Conservation (phyloP, 768 basidiomycete genomes). For the Tephrocybe sp. region DNA sequence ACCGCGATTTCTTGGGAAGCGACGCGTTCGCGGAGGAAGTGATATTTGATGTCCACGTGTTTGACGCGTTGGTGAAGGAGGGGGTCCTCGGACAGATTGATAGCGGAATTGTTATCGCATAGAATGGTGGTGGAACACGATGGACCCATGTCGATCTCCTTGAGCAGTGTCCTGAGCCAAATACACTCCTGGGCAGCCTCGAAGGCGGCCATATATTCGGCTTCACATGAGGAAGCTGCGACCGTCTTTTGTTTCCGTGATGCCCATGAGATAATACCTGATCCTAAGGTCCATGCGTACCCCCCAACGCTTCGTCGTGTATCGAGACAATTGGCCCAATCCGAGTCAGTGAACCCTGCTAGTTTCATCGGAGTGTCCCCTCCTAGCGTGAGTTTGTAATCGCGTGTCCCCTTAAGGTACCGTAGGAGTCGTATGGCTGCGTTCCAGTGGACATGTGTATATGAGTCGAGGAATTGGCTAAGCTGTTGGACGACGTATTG, state of each 20-base stretch:
- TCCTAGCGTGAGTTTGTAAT: neutral
- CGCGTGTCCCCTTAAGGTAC: constrained; percentile 1
- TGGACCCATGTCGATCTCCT: constrained; percentile 9
- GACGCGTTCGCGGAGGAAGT: constrained; percentile 33
- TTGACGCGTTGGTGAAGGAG: constrained; percentile 30
- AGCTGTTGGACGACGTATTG: constrained; percentile 2
- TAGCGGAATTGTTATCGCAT: constrained; percentile 35
- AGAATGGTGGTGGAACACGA: constrained; percentile 9
- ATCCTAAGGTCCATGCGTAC: constrained; percentile 21
- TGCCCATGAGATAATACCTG: constrained; percentile 18
- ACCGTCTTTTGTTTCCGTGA: constrained; percentile 11
- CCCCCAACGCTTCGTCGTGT: constrained; percentile 21
- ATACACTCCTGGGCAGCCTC: constrained; percentile 19
- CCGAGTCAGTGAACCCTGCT: constrained; percentile 22
- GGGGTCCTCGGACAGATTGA: constrained; percentile 30
- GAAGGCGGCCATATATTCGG: constrained; percentile 37
- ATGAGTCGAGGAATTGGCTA: neutral
- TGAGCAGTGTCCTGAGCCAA: constrained; percentile 17
- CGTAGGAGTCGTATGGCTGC: neutral
- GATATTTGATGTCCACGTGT: constrained; percentile 38
- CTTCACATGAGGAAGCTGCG: constrained; percentile 26
- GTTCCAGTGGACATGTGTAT: neutral
- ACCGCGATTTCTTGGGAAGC: constrained; percentile 22
- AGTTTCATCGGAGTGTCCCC: constrained; percentile 14
- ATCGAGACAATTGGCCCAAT: constrained; percentile 25